A percentile compares a stretch with the other conserved stretches of the same genome.
phyloP scores from a whole-genome alignment of 441 rosid genomes.

The Adansonia rubrostipa region DNA sequence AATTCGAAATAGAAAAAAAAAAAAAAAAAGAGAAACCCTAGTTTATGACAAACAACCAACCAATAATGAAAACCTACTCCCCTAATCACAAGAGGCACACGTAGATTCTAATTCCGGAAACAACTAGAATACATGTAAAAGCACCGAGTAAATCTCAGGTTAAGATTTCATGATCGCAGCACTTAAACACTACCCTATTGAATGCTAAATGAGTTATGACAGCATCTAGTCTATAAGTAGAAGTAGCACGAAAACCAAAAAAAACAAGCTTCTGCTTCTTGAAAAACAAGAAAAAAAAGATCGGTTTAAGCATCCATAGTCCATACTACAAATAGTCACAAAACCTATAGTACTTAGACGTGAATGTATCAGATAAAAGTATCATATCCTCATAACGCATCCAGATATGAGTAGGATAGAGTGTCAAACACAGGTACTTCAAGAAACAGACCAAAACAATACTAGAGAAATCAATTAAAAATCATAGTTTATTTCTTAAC shows the following conservation, averaged over 20 bases:
- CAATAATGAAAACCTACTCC: not conserved
- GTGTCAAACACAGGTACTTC: too few relatives aligned
- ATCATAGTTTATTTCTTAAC: not conserved
- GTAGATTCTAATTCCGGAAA: not conserved
- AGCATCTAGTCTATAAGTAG: not conserved
- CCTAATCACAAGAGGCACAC: not conserved
- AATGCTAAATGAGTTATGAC: not conserved
- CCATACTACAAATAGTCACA: not conserved
- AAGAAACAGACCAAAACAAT: not conserved
- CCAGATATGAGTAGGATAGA: too few relatives aligned
- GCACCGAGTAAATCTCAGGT: not conserved
- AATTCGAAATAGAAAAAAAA: not conserved
- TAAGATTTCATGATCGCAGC: not conserved
- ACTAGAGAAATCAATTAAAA: not conserved
- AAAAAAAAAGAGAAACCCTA: not conserved
- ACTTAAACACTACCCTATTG: not conserved
- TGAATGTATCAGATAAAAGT: too few relatives aligned
- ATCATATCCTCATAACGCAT: too few relatives aligned
- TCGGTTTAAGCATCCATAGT: not conserved
- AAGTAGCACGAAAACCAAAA: not conserved
- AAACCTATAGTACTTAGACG: too few relatives aligned
- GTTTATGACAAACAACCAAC: not conserved
- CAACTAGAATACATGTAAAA: not conserved
- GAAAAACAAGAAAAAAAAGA: not conserved
- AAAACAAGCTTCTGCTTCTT: not conserved